These are phyloP conservation scores for Fusarium hainanense DNA, from an alignment of 2,329 filamentous ascomycete genomes.

Conservation along the genomic window DNA sequence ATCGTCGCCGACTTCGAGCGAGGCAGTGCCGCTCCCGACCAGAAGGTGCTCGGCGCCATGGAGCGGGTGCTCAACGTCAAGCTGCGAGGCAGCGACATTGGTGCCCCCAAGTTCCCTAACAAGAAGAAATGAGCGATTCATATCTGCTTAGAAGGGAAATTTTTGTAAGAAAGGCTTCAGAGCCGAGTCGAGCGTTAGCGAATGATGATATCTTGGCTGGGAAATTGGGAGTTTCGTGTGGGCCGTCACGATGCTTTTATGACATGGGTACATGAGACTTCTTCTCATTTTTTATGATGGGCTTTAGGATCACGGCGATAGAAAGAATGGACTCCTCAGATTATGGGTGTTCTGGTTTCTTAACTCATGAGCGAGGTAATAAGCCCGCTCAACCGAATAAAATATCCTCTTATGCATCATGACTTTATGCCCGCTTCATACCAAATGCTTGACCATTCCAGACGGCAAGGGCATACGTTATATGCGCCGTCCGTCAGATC, in stretches of 20 bases:
- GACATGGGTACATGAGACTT: conserved; percentile 43
- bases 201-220: conserved; percentile 44
- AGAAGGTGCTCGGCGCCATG: conserved; percentile 81
- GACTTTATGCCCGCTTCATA: neutral
- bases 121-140: conserved; percentile 61
- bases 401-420: conserved; percentile 19
- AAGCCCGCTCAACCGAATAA: conserved; percentile 21
- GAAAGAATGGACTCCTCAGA: conserved; percentile 23
- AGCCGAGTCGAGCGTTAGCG: conserved; percentile 47
- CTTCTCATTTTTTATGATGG: conserved; percentile 29
- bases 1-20: conserved; percentile 89
- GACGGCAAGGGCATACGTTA: neutral
- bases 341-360: conserved; percentile 23
- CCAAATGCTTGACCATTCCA: no score
- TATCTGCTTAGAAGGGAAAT: conserved; percentile 9
- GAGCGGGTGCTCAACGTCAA: conserved; percentile 90
- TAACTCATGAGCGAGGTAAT: conserved; percentile 10
- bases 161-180: conserved; percentile 41
- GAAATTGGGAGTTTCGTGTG: conserved; percentile 44
- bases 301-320: conserved; percentile 29
- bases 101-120: conserved; percentile 83
- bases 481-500: no score
- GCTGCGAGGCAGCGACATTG: conserved; percentile 86
- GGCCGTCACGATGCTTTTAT: conserved; percentile 44
- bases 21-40: conserved; percentile 80